A percentile compares a stretch with the other conserved stretches of the same genome.
Conservation (phyloP, 768 basidiomycete genomes). For the Melanogaster broomeanus region DNA sequence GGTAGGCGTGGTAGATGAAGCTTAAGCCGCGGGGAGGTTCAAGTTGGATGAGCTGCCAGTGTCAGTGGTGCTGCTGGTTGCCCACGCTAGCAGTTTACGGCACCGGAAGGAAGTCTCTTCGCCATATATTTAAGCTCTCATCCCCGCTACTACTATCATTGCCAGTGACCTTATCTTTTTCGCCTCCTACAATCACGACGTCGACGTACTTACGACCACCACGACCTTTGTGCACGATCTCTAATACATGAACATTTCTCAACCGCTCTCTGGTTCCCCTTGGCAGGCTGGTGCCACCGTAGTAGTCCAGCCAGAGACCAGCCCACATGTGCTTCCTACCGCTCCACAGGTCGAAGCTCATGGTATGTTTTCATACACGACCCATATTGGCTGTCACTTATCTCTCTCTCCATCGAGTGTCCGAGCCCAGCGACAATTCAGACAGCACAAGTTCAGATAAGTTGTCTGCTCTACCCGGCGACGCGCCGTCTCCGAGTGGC, state of each 20-base stretch:
- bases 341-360: conserved; percentile 1
- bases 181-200: conserved; percentile 8
- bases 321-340: background rate
- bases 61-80: background rate
- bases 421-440: conserved; percentile 17
- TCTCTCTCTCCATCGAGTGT: conserved; percentile 4
- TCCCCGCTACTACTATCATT: background rate
- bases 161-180: background rate
- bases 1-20: conserved; percentile 16
- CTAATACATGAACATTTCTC: conserved; percentile 22
- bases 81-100: conserved; percentile 18
- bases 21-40: too few species aligned
- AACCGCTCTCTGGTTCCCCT: conserved; percentile 20
- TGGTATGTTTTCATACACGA: conserved; percentile 6
- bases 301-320: conserved; percentile 2
- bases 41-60: too few species aligned
- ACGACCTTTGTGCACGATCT: conserved; percentile 8
- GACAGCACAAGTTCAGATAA: conserved; percentile 47
- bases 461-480: conserved; percentile 40
- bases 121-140: conserved; percentile 22
- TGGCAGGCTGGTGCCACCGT: conserved; percentile 5
- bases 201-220: conserved; percentile 12
- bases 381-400: background rate
- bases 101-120: conserved; percentile 5
- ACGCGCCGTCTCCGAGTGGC: conserved; percentile 33